phyloP scores from a whole-genome alignment of 2,329 filamentous ascomycete species.

The Cercospora sesami region DNA sequence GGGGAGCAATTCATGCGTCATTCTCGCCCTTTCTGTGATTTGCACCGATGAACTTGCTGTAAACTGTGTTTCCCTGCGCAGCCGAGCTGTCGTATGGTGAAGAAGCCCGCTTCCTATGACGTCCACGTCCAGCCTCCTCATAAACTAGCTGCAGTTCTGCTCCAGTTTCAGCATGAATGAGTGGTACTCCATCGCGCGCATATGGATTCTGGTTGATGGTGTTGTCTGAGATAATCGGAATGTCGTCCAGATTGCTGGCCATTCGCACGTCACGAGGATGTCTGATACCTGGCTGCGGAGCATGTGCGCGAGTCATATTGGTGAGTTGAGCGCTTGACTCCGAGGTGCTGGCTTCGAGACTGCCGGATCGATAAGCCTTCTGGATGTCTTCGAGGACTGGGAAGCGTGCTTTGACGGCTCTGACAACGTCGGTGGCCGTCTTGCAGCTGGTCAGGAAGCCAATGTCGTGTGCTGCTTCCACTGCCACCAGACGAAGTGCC shows the following conservation, averaged over 20 bases:
- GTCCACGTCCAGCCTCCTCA: neutral
- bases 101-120: neutral
- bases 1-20: neutral
- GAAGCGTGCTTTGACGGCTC: conserved; percentile 17
- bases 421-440: conserved; percentile 15
- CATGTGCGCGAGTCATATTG: neutral
- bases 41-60: neutral
- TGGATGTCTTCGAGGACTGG: conserved; percentile 24
- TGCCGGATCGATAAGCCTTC: conserved; percentile 16
- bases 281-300: neutral
- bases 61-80: neutral
- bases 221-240: conserved; percentile 5
- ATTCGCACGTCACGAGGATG: conserved; percentile 4
- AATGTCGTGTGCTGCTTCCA: conserved; percentile 20
- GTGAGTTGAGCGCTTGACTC: neutral
- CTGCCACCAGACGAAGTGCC: conserved; percentile 9
- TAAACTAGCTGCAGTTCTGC: conserved; percentile 11
- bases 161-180: conserved; percentile 9
- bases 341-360: neutral
- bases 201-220: neutral
- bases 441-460: conserved; percentile 18
- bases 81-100: neutral
- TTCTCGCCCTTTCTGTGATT: neutral
- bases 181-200: neutral
- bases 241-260: conserved; percentile 12